Conservation (phyloP, 192 early-diverging fungal species). For the Coemansia sp. region DNA sequence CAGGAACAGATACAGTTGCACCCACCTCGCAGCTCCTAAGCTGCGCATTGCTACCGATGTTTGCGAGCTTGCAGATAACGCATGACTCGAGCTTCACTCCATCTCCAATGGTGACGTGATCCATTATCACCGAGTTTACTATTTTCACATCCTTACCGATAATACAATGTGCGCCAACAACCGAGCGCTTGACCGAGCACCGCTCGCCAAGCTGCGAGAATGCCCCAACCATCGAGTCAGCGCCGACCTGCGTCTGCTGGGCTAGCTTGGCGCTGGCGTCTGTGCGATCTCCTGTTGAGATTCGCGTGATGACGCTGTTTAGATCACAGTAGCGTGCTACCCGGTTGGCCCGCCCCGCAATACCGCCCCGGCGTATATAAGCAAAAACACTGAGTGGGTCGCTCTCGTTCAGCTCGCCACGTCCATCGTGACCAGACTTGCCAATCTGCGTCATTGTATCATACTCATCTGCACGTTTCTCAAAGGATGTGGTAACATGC, state of each 20-base stretch:
- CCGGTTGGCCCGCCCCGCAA: constrained; percentile 82
- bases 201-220: constrained; percentile 87
- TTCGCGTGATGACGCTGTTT: constrained; percentile 68
- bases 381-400: constrained; percentile 56
- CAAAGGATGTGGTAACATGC: constrained; percentile 34
- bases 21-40: constrained; percentile 85
- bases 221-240: constrained; percentile 89
- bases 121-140: constrained; percentile 93
- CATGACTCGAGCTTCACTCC: constrained; percentile 87
- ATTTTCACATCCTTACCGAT: constrained; percentile 98
- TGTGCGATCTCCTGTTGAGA: constrained; percentile 58
- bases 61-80: constrained; percentile 79
- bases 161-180: constrained; percentile 89
- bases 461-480: constrained; percentile 36
- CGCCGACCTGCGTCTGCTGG: constrained; percentile 73
- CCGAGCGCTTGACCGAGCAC: constrained; percentile 89
- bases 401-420: constrained; percentile 43
- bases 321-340: constrained; percentile 82
- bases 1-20: constrained; percentile 23
- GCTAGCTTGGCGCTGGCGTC: constrained; percentile 68
- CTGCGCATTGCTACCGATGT: constrained; percentile 68
- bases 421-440: constrained; percentile 18
- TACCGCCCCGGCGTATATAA: constrained; percentile 66
- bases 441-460: constrained; percentile 37
- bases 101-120: constrained; percentile 91